phyloP scores from a whole-genome alignment of 768 basidiomycete genomes.

The Boletus subcaerulescens region DNA sequence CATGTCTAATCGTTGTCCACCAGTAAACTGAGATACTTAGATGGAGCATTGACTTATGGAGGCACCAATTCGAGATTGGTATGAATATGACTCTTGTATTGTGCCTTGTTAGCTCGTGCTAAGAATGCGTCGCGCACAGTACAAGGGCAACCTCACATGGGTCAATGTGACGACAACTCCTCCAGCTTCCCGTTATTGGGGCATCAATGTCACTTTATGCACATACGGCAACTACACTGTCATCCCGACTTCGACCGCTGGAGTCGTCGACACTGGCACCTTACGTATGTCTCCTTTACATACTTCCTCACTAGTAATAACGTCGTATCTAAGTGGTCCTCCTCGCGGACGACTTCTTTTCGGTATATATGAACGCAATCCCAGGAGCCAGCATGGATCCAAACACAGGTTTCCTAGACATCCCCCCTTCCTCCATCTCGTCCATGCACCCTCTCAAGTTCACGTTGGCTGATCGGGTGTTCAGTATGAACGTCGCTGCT shows the following conservation, averaged over 20 bases:
- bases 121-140: constrained; percentile 10
- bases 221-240: constrained; percentile 12
- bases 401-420: constrained; percentile 8
- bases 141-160: constrained; percentile 23
- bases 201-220: constrained; percentile 23
- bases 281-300: constrained; percentile 9
- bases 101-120: neutral
- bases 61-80: constrained; percentile 16
- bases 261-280: constrained; percentile 28
- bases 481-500: neutral
- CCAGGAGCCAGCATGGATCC: constrained; percentile 12
- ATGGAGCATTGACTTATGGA: constrained; percentile 28
- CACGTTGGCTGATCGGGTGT: neutral
- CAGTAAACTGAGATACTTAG: constrained; percentile 2
- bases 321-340: constrained; percentile 11
- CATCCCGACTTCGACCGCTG: constrained; percentile 22
- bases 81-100: neutral
- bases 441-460: neutral
- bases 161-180: constrained; percentile 24
- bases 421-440: constrained; percentile 4
- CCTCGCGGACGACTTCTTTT: constrained; percentile 21
- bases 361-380: constrained; percentile 12
- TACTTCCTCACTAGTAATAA: neutral
- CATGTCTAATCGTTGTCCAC: neutral
- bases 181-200: constrained; percentile 28